phyloP scores from a whole-genome alignment of 2,329 filamentous ascomycete genomes.

The Fusarium sp. region DNA sequence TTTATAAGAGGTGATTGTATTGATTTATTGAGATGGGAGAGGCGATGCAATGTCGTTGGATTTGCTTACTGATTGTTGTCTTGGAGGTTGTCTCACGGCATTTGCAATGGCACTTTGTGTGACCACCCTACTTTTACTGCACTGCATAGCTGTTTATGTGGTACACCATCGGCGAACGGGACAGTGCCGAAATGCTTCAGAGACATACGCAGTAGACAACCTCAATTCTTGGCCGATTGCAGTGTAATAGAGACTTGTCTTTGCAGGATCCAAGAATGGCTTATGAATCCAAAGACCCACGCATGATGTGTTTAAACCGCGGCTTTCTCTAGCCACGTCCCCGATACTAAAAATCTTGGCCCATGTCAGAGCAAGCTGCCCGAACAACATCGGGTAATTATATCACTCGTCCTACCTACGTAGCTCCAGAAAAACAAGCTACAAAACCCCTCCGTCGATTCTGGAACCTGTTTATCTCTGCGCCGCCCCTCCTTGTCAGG shows the following conservation, averaged over 20 bases:
- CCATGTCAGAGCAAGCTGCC: conserved; percentile 13
- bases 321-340: not conserved
- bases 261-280: not conserved
- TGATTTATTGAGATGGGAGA: not conserved
- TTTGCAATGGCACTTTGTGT: not conserved
- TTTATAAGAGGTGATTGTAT: conserved; percentile 1
- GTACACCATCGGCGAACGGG: too few relatives aligned
- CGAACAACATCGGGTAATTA: not conserved
- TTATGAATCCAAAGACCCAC: not conserved
- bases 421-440: conserved; percentile 12
- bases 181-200: not conserved
- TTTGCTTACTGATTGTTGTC: not conserved
- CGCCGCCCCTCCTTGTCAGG: not conserved
- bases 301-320: conserved; percentile 26
- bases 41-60: not conserved
- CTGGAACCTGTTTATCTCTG: not conserved
- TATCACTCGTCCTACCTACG: not conserved
- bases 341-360: conserved; percentile 13
- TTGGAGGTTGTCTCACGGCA: not conserved
- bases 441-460: not conserved
- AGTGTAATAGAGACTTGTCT: not conserved
- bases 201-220: not conserved
- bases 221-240: too few relatives aligned
- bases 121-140: not conserved
- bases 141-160: too few relatives aligned